Percentiles rank a stretch among this genome's conserved stretches.
phyloP scores from a whole-genome alignment of 2,329 filamentous ascomycete genomes.

The Didymella arachidicola region DNA sequence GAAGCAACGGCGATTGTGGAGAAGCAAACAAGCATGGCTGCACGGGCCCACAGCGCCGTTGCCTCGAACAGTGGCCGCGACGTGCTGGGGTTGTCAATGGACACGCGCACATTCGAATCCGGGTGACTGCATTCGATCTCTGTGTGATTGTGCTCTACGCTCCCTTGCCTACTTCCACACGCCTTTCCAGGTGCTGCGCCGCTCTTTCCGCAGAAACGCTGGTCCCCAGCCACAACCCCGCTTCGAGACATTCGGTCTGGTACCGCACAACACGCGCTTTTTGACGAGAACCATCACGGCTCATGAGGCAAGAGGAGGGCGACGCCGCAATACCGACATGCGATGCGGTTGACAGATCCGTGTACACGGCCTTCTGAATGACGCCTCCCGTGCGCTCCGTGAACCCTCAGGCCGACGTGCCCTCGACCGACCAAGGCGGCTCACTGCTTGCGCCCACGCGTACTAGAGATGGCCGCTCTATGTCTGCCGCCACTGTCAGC shows the following conservation, averaged over 20 bases:
- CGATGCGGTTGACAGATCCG: slow-evolving; percentile 48
- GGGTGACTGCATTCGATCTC: slow-evolving; percentile 18
- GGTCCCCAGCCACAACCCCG: slow-evolving; percentile 28
- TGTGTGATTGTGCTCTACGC: slow-evolving; percentile 10
- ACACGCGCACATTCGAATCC: slow-evolving; percentile 12
- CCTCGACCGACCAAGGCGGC: slow-evolving; percentile 48
- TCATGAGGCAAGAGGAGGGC: slow-evolving; percentile 47
- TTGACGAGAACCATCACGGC: slow-evolving; percentile 33
- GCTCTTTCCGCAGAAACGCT: slow-evolving; percentile 21
- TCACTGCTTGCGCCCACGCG: slow-evolving; percentile 55
- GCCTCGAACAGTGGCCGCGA: slow-evolving; percentile 8
- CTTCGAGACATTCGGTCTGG: slow-evolving; percentile 23
- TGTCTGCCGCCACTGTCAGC: slow-evolving; percentile 58
- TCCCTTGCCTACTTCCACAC: slow-evolving; percentile 24
- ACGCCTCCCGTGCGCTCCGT: slow-evolving; percentile 52
- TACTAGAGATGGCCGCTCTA: slow-evolving; percentile 63
- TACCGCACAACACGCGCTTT: slow-evolving; percentile 23
- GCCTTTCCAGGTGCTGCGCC: slow-evolving; percentile 21
- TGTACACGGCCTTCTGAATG: slow-evolving; percentile 53
- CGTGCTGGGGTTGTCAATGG: slow-evolving; percentile 4
- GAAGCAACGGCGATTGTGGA: slow-evolving; percentile 13
- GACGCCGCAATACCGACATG: slow-evolving; percentile 42
- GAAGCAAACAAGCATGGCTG: slow-evolving; percentile 1
- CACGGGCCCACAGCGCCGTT: slow-evolving; percentile 14
- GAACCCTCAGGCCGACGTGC: slow-evolving; percentile 49